phyloP scores from a whole-genome alignment of 306 rosid species.

The Cucurbita maxima region DNA sequence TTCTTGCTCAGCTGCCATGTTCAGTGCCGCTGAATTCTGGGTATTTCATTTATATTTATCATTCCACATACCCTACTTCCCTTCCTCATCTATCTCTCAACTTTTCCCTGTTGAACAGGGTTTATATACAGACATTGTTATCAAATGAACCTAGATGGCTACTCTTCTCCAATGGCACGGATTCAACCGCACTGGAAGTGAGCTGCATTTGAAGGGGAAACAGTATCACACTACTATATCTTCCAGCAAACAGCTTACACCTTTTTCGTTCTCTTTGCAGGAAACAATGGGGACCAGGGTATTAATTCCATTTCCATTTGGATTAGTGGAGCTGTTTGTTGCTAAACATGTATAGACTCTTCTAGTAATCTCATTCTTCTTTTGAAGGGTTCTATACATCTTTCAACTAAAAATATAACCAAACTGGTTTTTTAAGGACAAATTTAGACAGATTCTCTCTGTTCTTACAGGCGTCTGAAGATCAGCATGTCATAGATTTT shows the following conservation, averaged over 20 bases:
- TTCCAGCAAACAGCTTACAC: background rate
- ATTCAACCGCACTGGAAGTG: slow-evolving; percentile 32
- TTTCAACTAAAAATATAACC: background rate
- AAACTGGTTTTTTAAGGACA: background rate
- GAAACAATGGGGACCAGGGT: slow-evolving; percentile 63
- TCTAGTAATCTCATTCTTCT: background rate
- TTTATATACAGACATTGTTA: slow-evolving; percentile 49
- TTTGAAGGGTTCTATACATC: background rate
- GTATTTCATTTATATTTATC: slow-evolving; percentile 17
- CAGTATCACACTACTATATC: background rate
- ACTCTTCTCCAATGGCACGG: slow-evolving; percentile 34
- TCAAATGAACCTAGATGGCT: slow-evolving; percentile 70
- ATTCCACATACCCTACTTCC: background rate
- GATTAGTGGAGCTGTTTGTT: slow-evolving; percentile 61
- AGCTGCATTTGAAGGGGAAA: slow-evolving; percentile 1
- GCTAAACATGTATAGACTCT: slow-evolving; percentile 39
- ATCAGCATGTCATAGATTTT: slow-evolving; percentile 51
- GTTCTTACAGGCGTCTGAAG: slow-evolving; percentile 50
- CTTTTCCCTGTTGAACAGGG: slow-evolving; percentile 24
- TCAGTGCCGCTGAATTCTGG: slow-evolving; percentile 57
- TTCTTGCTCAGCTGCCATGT: slow-evolving; percentile 51
- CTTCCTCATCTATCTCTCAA: background rate
- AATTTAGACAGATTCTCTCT: background rate
- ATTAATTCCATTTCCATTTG: slow-evolving; percentile 64
- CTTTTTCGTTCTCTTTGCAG: slow-evolving; percentile 18